Conservation (phyloP, 192 early-diverging fungal species). For the Backusella sp. region DNA sequence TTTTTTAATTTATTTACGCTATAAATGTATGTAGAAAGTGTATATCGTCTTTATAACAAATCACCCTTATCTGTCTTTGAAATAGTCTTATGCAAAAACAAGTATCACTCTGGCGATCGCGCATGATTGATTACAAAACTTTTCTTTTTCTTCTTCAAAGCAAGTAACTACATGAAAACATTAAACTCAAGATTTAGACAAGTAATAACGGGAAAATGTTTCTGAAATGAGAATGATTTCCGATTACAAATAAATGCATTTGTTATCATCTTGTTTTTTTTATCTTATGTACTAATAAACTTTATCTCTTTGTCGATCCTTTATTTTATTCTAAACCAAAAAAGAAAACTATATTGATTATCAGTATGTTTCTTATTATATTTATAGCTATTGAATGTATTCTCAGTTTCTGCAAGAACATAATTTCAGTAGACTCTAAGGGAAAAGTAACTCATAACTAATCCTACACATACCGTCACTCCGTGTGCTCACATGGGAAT, state of each 20-base stretch:
- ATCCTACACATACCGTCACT: too few species aligned
- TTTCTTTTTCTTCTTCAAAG: background rate
- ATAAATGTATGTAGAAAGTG: background rate
- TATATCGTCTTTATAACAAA: background rate
- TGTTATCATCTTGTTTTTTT: background rate
- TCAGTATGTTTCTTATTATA: background rate
- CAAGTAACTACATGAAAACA: background rate
- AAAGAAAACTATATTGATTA: background rate
- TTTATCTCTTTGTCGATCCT: background rate
- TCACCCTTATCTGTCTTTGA: background rate
- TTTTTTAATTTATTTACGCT: background rate
- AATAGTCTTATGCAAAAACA: background rate
- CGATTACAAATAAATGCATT: background rate
- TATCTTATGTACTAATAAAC: background rate
- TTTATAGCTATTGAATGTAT: too few species aligned
- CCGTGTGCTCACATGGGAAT: too few species aligned
- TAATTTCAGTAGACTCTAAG: too few species aligned
- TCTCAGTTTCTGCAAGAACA: too few species aligned
- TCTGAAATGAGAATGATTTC: background rate
- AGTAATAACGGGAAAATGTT: background rate
- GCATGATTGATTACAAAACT: background rate
- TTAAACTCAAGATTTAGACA: background rate
- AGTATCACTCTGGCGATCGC: background rate
- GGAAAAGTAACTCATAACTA: too few species aligned
- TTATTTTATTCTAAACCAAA: background rate